These are phyloP conservation scores for Paracamarosporium sp. DNA, from an alignment of 2,329 filamentous ascomycete species.

Conservation along the genomic window DNA sequence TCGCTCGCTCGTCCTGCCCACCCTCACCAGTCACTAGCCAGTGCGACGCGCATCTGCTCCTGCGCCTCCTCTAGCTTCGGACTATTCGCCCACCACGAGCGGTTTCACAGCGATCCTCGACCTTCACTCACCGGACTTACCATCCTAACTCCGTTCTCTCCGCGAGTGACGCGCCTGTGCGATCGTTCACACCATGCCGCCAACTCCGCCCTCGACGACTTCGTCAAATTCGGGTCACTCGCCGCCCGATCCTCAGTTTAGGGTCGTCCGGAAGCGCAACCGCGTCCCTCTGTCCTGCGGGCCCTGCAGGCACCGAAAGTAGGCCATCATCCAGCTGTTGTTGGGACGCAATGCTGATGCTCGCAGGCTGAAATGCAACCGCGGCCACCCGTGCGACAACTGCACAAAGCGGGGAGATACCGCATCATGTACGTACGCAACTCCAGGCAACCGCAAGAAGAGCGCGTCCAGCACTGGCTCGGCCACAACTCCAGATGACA, in stretches of 20 bases:
- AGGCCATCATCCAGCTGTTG: constrained; percentile 37
- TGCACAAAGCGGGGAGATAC: constrained; percentile 88
- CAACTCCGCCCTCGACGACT: constrained; percentile 78
- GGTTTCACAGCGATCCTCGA: background rate
- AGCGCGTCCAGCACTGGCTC: constrained; percentile 61
- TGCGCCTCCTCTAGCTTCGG: constrained; percentile 9
- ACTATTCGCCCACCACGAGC: constrained; percentile 1
- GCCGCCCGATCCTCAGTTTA: constrained; percentile 84
- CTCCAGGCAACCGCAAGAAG: constrained; percentile 74
- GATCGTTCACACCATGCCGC: constrained; percentile 63
- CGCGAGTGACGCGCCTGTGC: constrained; percentile 1
- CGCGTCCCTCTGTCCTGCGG: constrained; percentile 90
- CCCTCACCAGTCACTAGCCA: constrained; percentile 10
- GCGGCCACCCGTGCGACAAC: constrained; percentile 89
- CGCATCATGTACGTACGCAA: constrained; percentile 82
- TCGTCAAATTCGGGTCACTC: constrained; percentile 80
- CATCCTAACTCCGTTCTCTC: constrained; percentile 24
- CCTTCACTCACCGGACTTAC: constrained; percentile 30
- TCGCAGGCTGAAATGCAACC: constrained; percentile 84
- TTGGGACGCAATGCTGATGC: constrained; percentile 21
- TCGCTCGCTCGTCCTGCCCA: constrained; percentile 11
- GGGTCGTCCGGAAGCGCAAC: constrained; percentile 90
- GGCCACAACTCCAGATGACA: constrained; percentile 80
- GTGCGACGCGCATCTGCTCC: constrained; percentile 6
- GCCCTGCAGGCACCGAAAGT: constrained; percentile 92